Percentiles rank a stretch among this genome's conserved stretches.
These are phyloP conservation scores for Calonectria ilicicola DNA, from an alignment of 2,329 filamentous ascomycete species.

Conservation along the genomic window DNA sequence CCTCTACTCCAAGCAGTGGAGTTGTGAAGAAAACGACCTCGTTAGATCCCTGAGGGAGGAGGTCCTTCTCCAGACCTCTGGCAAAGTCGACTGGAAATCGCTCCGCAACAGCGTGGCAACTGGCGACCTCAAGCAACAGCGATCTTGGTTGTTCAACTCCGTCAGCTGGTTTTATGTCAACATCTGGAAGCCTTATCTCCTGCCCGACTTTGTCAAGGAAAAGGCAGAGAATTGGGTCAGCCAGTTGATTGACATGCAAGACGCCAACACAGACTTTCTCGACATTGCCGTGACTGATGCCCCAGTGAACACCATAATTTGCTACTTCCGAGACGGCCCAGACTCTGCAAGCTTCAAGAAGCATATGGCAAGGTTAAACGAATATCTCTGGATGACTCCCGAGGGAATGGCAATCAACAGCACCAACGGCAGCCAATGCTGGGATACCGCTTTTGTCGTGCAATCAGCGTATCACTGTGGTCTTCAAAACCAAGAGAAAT, in stretches of 20 bases:
- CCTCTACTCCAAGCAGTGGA: conserved; percentile 85
- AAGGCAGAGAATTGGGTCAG: conserved; percentile 84
- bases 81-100: conserved; percentile 78
- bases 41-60: conserved; percentile 81
- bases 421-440: conserved; percentile 95
- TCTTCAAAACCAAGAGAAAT: conserved; percentile 78
- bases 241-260: conserved; percentile 88
- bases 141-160: conserved; percentile 82
- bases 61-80: conserved; percentile 82
- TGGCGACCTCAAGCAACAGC: conserved; percentile 91
- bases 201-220: conserved; percentile 72
- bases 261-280: conserved; percentile 89
- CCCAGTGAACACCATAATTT: conserved; percentile 87
- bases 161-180: conserved; percentile 82
- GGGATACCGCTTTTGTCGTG: conserved; percentile 93
- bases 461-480: conserved; percentile 84
- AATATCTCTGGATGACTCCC: conserved; percentile 89
- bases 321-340: conserved; percentile 86
- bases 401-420: conserved; percentile 96
- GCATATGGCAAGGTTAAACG: conserved; percentile 83
- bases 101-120: conserved; percentile 85
- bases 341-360: conserved; percentile 77
- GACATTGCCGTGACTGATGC: conserved; percentile 89
- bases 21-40: conserved; percentile 73
- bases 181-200: conserved; percentile 82